These are phyloP conservation scores for Chaetomiaceae sp. DNA, from an alignment of 2,329 filamentous ascomycete genomes.

Conservation along the genomic window DNA sequence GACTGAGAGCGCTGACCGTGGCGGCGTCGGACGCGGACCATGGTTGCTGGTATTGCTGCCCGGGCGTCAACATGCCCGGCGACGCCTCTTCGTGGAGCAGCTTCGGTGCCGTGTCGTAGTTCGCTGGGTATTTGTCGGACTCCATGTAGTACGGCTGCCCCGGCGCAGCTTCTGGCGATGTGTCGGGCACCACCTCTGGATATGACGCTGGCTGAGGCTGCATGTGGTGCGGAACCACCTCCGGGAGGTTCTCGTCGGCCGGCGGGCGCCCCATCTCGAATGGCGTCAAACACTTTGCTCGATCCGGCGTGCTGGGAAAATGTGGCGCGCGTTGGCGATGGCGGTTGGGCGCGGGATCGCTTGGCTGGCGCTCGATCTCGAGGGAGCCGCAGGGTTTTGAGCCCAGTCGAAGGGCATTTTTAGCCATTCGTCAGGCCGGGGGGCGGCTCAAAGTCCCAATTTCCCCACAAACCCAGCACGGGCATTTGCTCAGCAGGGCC, in stretches of 20 bases:
- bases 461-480: constrained; percentile 7
- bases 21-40: neutral
- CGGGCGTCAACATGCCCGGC: neutral
- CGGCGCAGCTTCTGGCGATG: constrained; percentile 19
- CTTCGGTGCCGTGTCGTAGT: constrained; percentile 25
- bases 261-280: constrained; percentile 13
- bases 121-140: constrained; percentile 23
- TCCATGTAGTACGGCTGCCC: constrained; percentile 10
- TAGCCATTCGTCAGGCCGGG: neutral
- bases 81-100: constrained; percentile 4
- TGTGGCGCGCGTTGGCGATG: constrained; percentile 13
- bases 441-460: neutral
- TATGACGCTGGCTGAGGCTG: neutral
- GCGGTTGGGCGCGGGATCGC: constrained; percentile 1
- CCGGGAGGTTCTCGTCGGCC: constrained; percentile 26
- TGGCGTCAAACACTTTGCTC: neutral
- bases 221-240: constrained; percentile 24
- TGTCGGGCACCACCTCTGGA: constrained; percentile 18
- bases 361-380: constrained; percentile 1
- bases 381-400: neutral
- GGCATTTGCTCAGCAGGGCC: neutral
- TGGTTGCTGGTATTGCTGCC: constrained; percentile 8
- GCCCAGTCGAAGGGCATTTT: constrained; percentile 6
- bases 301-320: neutral
- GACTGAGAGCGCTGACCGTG: constrained; percentile 11